These are phyloP conservation scores for Geotrichum cucujoidarum DNA, from an alignment of 1,139 yeast species.

Conservation along the genomic window DNA sequence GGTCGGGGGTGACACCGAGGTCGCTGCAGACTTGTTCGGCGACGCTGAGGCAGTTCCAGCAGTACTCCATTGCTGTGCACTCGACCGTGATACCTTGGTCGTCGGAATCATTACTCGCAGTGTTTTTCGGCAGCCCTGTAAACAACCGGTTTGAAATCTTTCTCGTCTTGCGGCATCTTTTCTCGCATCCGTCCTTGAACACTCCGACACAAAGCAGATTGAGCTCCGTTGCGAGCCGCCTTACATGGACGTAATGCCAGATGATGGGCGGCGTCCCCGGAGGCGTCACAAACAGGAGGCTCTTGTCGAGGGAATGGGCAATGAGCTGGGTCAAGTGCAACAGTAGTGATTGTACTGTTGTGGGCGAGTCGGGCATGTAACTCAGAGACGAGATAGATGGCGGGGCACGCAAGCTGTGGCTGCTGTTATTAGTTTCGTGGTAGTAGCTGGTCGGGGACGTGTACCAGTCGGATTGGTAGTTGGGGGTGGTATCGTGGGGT, in stretches of 20 bases:
- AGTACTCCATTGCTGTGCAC: conserved; percentile 16
- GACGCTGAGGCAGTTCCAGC: conserved; percentile 16
- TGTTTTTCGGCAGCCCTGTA: too few relatives aligned
- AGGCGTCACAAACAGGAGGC: conserved; percentile 10
- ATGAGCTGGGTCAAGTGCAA: not conserved
- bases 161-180: not conserved
- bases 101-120: too few relatives aligned
- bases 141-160: too few relatives aligned
- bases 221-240: conserved; percentile 14
- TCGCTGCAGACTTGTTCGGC: conserved; percentile 3
- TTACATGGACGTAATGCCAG: conserved; percentile 15
- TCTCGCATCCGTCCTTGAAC: conserved; percentile 10
- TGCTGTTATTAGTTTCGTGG: too few relatives aligned
- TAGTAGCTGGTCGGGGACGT: too few relatives aligned
- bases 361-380: not conserved
- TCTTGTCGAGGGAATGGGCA: not conserved
- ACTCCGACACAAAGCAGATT: conserved; percentile 12
- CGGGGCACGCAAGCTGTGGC: too few relatives aligned
- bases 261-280: conserved; percentile 9
- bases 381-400: too few relatives aligned
- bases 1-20: not conserved
- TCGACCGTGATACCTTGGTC: conserved; percentile 7
- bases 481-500: too few relatives aligned
- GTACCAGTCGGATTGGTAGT: too few relatives aligned
- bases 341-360: not conserved